Percentiles rank a stretch among this genome's conserved stretches.
These are phyloP conservation scores for Populus trichocarpa DNA, from an alignment of 441 rosid genomes.

Conservation along the genomic window DNA sequence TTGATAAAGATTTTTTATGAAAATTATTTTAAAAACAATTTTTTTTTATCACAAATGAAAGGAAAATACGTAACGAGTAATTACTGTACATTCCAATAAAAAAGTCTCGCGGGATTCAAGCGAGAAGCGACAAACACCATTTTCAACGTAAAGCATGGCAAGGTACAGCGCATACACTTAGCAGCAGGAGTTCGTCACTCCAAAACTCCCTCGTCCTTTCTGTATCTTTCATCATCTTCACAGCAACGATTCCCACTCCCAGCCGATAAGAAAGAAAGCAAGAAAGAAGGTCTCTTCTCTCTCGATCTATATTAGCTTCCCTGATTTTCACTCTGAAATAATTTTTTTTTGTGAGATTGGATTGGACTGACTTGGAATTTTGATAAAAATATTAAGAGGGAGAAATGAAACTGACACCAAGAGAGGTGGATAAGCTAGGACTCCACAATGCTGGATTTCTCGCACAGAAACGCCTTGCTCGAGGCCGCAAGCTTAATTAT, in stretches of 20 bases:
- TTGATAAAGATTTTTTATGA: no score
- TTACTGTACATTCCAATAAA: background rate
- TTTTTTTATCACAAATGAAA: background rate
- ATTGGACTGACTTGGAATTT: background rate
- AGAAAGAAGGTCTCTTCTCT: background rate
- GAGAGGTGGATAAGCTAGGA: slow-evolving; percentile 71
- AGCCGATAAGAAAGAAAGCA: background rate
- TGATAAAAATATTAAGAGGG: background rate
- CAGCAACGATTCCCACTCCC: background rate
- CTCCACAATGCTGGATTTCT: slow-evolving; percentile 84
- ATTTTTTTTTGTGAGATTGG: background rate
- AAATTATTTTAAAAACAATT: no score
- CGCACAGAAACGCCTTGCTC: slow-evolving; percentile 96
- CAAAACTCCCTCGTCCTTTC: background rate
- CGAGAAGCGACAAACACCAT: background rate
- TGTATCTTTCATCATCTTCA: background rate
- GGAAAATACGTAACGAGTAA: background rate
- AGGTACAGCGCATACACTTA: background rate
- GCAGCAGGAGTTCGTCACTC: background rate
- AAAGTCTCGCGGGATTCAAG: background rate
- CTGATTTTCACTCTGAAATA: background rate
- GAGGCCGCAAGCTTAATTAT: slow-evolving; percentile 77
- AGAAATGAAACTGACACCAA: slow-evolving; percentile 62
- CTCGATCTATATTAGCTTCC: background rate
- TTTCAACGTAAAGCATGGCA: background rate